phyloP scores from a whole-genome alignment of 2,329 filamentous ascomycete genomes.

The Knoxdaviesia proteae region DNA sequence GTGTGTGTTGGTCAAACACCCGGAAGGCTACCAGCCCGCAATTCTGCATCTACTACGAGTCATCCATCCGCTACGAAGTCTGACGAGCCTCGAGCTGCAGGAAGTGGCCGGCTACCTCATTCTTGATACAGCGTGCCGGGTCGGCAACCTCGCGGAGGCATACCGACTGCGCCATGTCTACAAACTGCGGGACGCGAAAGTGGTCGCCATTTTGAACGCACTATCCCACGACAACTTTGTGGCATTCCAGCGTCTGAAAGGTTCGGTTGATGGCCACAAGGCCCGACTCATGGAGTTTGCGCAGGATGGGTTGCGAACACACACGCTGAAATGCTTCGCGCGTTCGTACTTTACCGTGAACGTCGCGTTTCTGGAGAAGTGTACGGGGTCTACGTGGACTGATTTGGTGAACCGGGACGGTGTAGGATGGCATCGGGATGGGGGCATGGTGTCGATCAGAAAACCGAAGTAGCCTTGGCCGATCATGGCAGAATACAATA shows the following conservation, averaged over 20 bases:
- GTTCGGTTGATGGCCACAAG: slow-evolving; percentile 60
- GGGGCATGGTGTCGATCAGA: slow-evolving; percentile 55
- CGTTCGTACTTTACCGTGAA: slow-evolving; percentile 61
- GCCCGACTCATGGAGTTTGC: slow-evolving; percentile 65
- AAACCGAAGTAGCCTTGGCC: slow-evolving; percentile 21
- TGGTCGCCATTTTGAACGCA: slow-evolving; percentile 48
- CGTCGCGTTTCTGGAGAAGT: slow-evolving; percentile 43
- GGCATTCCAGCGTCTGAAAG: slow-evolving; percentile 50
- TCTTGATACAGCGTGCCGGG: slow-evolving; percentile 73
- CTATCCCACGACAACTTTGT: slow-evolving; percentile 70
- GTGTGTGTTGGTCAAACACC: slow-evolving; percentile 59
- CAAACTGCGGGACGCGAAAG: slow-evolving; percentile 40
- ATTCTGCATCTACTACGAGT: slow-evolving; percentile 55
- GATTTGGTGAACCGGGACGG: slow-evolving; percentile 45
- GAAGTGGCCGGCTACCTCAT: slow-evolving; percentile 69
- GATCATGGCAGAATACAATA: too few species aligned
- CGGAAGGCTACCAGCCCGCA: slow-evolving; percentile 77
- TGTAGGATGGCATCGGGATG: slow-evolving; percentile 71
- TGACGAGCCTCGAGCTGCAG: slow-evolving; percentile 50
- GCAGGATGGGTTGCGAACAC: slow-evolving; percentile 49
- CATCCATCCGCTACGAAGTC: slow-evolving; percentile 46
- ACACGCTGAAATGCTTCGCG: slow-evolving; percentile 73
- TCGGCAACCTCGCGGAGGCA: slow-evolving; percentile 53
- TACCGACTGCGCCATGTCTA: slow-evolving; percentile 43
- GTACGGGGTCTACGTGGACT: slow-evolving; percentile 50